These are phyloP conservation scores for Phytopythium helicoides DNA, from an alignment of 352 stramenopile species.

Conservation along the genomic window DNA sequence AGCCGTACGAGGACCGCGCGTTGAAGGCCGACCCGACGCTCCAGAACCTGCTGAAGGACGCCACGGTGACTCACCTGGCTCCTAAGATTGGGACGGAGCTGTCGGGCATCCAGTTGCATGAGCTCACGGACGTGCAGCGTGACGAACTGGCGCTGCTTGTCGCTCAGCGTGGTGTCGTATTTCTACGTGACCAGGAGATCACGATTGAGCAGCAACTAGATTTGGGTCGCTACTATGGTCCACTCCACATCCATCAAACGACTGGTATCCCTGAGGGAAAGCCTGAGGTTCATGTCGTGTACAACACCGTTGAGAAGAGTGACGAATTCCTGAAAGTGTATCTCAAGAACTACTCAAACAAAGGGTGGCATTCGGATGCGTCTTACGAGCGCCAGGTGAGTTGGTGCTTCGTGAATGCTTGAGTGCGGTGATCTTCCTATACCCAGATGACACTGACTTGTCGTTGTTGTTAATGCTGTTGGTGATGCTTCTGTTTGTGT, in stretches of 20 bases:
- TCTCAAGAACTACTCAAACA: conserved; percentile 5
- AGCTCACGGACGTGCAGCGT: conserved; percentile 19
- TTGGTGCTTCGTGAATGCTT: too few species aligned
- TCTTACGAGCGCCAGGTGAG: conserved; percentile 25
- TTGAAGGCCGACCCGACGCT: conserved; percentile 4
- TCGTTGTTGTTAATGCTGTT: background rate
- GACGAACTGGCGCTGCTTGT: conserved; percentile 12
- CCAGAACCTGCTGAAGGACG: conserved; percentile 10
- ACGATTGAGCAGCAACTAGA: conserved; percentile 20
- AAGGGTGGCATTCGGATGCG: conserved; percentile 24
- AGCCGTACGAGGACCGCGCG: conserved; percentile 3
- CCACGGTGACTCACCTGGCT: conserved; percentile 12
- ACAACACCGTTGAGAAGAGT: conserved; percentile 16
- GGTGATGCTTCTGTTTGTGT: too few species aligned
- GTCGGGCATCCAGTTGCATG: conserved; percentile 24
- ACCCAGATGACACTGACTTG: too few species aligned
- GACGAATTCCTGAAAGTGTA: conserved; percentile 3
- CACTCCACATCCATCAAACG: conserved; percentile 28
- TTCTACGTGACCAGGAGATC: conserved; percentile 18
- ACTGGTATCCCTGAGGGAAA: conserved; percentile 15
- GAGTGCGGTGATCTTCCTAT: too few species aligned
- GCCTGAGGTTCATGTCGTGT: conserved; percentile 18
- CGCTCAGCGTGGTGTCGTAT: conserved; percentile 14
- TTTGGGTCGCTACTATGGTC: conserved; percentile 22
- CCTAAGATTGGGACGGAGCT: conserved; percentile 25